Percentiles rank a stretch among this genome's conserved stretches.
Conservation (phyloP, 371 early-diverging fungal species). For the Mucor piriformis region DNA sequence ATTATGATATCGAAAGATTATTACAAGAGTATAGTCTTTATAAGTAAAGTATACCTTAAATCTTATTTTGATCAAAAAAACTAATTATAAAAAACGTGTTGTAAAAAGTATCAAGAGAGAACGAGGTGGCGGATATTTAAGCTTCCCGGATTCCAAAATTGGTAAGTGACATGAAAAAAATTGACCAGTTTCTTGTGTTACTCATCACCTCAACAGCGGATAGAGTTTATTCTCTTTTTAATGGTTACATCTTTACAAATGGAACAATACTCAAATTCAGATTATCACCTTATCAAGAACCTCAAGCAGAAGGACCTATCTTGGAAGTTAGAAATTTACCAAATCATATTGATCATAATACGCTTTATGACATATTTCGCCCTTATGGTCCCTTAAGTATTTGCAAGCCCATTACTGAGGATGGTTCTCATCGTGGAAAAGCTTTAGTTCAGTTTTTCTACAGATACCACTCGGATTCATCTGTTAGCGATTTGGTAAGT, state of each 20-base stretch:
- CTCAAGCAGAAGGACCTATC: constrained; percentile 28
- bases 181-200: not conserved
- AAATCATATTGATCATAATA: constrained; percentile 26
- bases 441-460: constrained; percentile 45
- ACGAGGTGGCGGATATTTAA: constrained; percentile 36
- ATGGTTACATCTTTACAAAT: constrained; percentile 34
- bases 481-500: constrained; percentile 35
- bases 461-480: constrained; percentile 31
- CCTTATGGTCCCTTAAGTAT: constrained; percentile 45
- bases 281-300: constrained; percentile 23
- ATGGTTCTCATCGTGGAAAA: constrained; percentile 19
- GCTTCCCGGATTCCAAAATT: constrained; percentile 31
- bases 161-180: constrained; percentile 22
- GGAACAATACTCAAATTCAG: constrained; percentile 27
- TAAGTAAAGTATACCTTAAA: constrained; percentile 17
- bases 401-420: constrained; percentile 31
- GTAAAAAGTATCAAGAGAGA: constrained; percentile 30
- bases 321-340: constrained; percentile 37
- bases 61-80: not conserved
- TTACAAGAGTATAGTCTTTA: constrained; percentile 20
- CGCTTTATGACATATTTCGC: constrained; percentile 39
- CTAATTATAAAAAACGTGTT: constrained; percentile 15
- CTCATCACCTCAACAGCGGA: constrained; percentile 28
- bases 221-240: constrained; percentile 40
- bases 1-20: constrained; percentile 20